phyloP scores from a whole-genome alignment of 1,139 yeast genomes.

The Debaryomyces coudertii region DNA sequence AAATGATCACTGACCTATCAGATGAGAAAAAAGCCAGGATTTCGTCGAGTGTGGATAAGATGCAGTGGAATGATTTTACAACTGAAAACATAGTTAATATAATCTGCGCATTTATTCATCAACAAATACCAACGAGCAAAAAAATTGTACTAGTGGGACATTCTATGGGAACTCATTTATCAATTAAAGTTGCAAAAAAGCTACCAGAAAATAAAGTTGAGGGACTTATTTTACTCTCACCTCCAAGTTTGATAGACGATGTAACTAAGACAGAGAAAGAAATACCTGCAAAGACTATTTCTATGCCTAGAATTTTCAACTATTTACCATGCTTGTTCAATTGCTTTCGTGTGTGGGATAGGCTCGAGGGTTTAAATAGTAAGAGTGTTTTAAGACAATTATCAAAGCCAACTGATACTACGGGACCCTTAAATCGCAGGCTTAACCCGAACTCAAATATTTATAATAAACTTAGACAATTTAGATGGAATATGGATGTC shows the following conservation, averaged over 20 bases:
- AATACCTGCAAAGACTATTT: conserved; percentile 11
- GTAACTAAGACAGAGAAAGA: conserved; percentile 12
- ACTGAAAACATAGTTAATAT: conserved; percentile 54
- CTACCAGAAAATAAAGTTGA: conserved; percentile 47
- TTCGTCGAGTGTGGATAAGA: conserved; percentile 29
- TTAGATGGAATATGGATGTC: conserved; percentile 73
- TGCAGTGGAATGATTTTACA: conserved; percentile 49
- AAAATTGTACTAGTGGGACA: conserved; percentile 68
- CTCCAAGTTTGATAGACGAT: conserved; percentile 51
- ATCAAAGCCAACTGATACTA: conserved; percentile 22
- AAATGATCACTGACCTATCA: conserved; percentile 28
- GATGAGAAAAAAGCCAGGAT: conserved; percentile 32
- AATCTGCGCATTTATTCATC: conserved; percentile 42
- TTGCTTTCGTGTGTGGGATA: conserved; percentile 58
- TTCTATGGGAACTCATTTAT: conserved; percentile 72
- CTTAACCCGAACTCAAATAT: conserved; percentile 28
- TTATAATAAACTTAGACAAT: conserved; percentile 57
- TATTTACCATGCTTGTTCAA: conserved; percentile 58
- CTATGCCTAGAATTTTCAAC: conserved; percentile 29
- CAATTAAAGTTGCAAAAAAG: conserved; percentile 49
- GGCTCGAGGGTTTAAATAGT: conserved; percentile 64
- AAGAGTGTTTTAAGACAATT: conserved; percentile 60
- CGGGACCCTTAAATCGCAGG: background rate
- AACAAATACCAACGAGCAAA: conserved; percentile 43
- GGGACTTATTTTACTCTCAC: conserved; percentile 54